Evolutionary conservation across 257 asterid genomes (phyloP), one percentile per base, ranked within the genome.

Genomic region (Nicotiana knightiana): DNA sequence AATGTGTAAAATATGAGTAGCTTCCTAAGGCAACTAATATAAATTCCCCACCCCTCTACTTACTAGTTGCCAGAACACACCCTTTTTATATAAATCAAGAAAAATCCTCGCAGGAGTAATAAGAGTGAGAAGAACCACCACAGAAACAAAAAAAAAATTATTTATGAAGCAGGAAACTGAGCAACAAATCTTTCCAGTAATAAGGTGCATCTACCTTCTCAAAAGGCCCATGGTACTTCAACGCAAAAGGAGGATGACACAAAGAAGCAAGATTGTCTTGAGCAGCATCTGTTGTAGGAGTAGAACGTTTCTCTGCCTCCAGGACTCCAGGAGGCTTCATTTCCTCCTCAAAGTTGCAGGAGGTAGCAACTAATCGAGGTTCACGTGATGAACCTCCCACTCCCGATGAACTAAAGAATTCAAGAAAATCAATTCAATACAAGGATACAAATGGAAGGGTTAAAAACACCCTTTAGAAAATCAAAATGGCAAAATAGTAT

Each of bases 261-360:
- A 96, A 82, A 83, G 98, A 92, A 77, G 99, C 99, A 86, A 96
- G 98, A 89, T 93, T 94, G 81, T 92, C 97, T 84, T 84, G 96
- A 81, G 94, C 62, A 82, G 81, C 89, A 76, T 89, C 91, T 6
- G 88, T 88, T 57, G 89, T 84, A 86, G 95, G 87, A 77, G 95
- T 87, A 87, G 98, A 90, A 81, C 90, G 92, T 85, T 83, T 88
- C 51, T 90, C 97, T 48, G 87, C 85, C 84, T 88, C 98, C 99
- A 98, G 94, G 24, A 96, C 95, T 84, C 92, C 93, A 59, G 97
- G 88, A 30, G 84, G 90, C 86, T 88, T 96, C 97, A 90, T 89
- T 89, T 96, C 98, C 84, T 96, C 97, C 88, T 91, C 92, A 86
- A 96, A 96, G 86, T 94, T 96, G 90, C 99, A 98, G 88, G 93